Evolutionary conservation across 805 yeast genomes (phyloP), one percentile per base, ranked within the genome.

Genomic region (Candida nanaspora): DNA sequence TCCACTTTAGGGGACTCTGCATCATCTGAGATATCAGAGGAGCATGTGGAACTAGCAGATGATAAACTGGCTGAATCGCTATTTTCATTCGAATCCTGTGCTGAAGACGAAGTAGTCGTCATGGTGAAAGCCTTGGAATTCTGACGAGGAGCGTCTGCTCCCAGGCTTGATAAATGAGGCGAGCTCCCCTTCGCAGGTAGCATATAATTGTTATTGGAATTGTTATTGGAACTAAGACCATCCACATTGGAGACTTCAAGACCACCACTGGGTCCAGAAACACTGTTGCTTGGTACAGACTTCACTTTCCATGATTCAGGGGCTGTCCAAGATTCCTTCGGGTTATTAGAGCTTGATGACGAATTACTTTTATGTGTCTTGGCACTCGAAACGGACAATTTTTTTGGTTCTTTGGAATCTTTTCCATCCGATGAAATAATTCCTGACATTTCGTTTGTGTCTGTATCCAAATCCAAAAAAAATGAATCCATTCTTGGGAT

Each of bases 291-390:
- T 6, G 35, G n/a, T 21, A 33, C 26, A 8, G 54, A 42, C 45
- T 71, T 74, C 9, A 76, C 80, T 49, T 76, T 79, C 82, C 82
- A 77, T 45, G 76, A 69, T 41, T 76, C 80, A 2, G 82, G 82
- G 5, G 82, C 75, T 21, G 59, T 61, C 82, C 82, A 77, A 19
- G 41, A 9, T 8, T 33, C 38, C 11, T 41, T 26, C 19, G 48
- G 20, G 19, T 13, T 8, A 16, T 26, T 31, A 41, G 41, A 38
- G 28, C 51, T 50, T 3, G 59, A 54, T 9, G 51, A 52, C 40
- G 53, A 60, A 2, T 57, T 48, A 9, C 54, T 37, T 36, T 57
- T 54, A 22, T 55, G 54, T 15, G 57, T 41, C 38, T 56, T 56
- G 3, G 61, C 53, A 37, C 59, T 63, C 34, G 59, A 33, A 16